Evolutionary conservation across 257 asterid species (phyloP).

Genomic region (Penstemon barbatus): DNA sequence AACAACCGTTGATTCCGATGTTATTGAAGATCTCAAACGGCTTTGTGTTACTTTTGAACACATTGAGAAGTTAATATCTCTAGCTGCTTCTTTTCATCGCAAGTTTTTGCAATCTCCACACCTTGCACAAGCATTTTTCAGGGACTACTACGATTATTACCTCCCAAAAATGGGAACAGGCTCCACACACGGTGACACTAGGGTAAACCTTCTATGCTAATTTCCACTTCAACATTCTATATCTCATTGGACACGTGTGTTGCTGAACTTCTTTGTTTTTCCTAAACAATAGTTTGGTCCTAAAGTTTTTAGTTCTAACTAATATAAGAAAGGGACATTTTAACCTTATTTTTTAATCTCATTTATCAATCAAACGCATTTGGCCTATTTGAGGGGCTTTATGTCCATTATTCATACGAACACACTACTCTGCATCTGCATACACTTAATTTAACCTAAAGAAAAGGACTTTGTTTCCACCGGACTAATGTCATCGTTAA

Average conservation of each 20-base stretch:
- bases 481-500: too few species aligned
- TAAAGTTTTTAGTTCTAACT: neutral
- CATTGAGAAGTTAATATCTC: slow-evolving; percentile 64
- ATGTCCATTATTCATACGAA: too few species aligned
- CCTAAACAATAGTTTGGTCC: neutral
- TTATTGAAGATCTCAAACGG: slow-evolving; percentile 61
- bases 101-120: slow-evolving; percentile 74
- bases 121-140: slow-evolving; percentile 64
- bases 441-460: too few species aligned
- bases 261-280: neutral
- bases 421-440: too few species aligned
- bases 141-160: slow-evolving; percentile 60
- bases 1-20: slow-evolving; percentile 45
- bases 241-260: neutral
- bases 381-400: neutral
- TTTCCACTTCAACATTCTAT: neutral
- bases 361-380: neutral
- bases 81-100: slow-evolving; percentile 80
- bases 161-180: slow-evolving; percentile 72
- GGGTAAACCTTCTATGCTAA: slow-evolving; percentile 44
- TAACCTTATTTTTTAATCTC: neutral
- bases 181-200: slow-evolving; percentile 39
- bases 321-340: neutral
- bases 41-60: slow-evolving; percentile 66
- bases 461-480: too few species aligned